These are phyloP conservation scores for Capsicum baccatum DNA, from an alignment of 257 asterid genomes.

Conservation along the genomic window DNA sequence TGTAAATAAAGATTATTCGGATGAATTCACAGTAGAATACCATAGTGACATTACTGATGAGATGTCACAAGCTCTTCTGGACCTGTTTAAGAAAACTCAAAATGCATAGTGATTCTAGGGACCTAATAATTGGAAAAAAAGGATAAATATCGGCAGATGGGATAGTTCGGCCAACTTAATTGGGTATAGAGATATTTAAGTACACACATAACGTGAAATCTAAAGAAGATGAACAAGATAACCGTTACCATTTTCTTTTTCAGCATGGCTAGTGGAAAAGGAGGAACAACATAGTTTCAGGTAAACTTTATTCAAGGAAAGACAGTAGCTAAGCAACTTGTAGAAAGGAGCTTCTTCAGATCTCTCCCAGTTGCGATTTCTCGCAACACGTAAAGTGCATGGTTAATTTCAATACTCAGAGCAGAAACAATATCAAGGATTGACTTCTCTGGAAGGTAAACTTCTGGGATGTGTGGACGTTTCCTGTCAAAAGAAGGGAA, in stretches of 20 bases:
- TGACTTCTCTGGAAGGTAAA: constrained; percentile 65
- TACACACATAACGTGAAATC: not conserved
- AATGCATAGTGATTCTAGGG: not conserved
- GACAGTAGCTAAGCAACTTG: constrained; percentile 38
- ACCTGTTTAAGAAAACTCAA: not conserved
- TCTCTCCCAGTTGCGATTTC: constrained; percentile 82
- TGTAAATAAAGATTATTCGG: not conserved
- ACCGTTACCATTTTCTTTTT: not conserved
- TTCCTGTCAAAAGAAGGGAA: constrained; percentile 49
- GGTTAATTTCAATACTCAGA: constrained; percentile 64
- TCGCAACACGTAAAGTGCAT: constrained; percentile 51
- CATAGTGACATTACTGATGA: not conserved
- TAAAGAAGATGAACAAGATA: not conserved
- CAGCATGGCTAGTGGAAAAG: not conserved
- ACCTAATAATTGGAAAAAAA: not conserved
- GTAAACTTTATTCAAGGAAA: not conserved
- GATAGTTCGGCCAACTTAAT: not conserved
- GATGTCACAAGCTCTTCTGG: too few relatives aligned
- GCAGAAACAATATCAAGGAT: constrained; percentile 62
- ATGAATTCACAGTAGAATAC: not conserved
- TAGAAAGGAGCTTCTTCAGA: constrained; percentile 70
- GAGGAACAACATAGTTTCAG: not conserved
- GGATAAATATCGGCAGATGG: not conserved
- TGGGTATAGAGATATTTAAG: not conserved
- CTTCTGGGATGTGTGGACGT: constrained; percentile 74